Conservation (phyloP, 2,329 filamentous ascomycete genomes). For the Penicillium sp. region DNA sequence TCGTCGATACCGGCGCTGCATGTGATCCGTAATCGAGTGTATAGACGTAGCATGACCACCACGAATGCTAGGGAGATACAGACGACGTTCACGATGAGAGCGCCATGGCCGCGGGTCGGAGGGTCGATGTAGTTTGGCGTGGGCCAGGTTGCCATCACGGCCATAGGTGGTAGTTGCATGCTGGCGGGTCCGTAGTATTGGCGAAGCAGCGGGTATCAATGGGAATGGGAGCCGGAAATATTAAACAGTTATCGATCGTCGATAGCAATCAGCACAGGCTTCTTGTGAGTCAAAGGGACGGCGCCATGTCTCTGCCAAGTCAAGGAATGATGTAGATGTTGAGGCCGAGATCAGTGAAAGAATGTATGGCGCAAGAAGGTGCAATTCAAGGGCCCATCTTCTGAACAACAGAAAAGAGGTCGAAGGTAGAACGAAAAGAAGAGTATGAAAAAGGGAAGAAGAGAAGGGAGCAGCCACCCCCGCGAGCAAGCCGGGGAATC, state of each 20-base stretch:
- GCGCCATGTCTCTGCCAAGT: background rate
- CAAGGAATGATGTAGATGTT: background rate
- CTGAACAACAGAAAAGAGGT: background rate
- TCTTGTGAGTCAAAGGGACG: background rate
- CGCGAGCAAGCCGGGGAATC: conserved; percentile 5
- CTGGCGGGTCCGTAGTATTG: conserved; percentile 7
- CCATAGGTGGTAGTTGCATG: conserved; percentile 45
- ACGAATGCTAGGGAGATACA: conserved; percentile 43
- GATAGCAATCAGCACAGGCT: background rate
- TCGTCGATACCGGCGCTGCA: conserved; percentile 53
- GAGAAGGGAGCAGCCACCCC: background rate
- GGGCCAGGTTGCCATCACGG: conserved; percentile 49
- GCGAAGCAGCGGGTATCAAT: background rate
- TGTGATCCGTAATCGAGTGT: conserved; percentile 48
- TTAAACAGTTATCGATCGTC: background rate
- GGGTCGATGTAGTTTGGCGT: conserved; percentile 51
- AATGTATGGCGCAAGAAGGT: background rate
- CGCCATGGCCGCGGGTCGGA: conserved; percentile 45
- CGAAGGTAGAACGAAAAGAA: background rate
- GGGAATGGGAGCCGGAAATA: background rate
- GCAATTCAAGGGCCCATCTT: background rate
- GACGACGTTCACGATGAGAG: conserved; percentile 45
- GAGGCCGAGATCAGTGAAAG: background rate
- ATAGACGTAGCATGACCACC: conserved; percentile 48
- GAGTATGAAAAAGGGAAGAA: background rate